These are phyloP conservation scores for Sporisorium reilianum DNA, from an alignment of 1,284 basidiomycete species.

Conservation along the genomic window DNA sequence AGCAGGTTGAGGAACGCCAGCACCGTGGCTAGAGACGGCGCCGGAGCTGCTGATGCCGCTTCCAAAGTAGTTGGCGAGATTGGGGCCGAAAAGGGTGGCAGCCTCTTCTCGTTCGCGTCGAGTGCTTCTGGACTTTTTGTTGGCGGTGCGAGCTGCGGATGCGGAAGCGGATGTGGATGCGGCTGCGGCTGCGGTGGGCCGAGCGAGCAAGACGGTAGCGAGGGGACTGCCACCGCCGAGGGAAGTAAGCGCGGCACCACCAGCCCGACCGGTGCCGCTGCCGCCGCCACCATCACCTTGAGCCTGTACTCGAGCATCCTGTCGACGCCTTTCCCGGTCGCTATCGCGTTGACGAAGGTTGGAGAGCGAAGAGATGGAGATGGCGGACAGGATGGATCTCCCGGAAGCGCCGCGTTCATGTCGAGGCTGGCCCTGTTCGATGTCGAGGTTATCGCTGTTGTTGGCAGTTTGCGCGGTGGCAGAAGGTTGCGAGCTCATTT, in stretches of 20 bases:
- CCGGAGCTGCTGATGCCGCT: slow-evolving; percentile 54
- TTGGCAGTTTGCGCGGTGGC: neutral
- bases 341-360: slow-evolving; percentile 49
- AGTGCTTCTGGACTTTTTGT: slow-evolving; percentile 34
- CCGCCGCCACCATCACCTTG: slow-evolving; percentile 1
- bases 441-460: slow-evolving; percentile 15
- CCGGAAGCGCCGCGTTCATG: slow-evolving; percentile 44
- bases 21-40: slow-evolving; percentile 39
- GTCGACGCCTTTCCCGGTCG: slow-evolving; percentile 40
- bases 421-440: slow-evolving; percentile 24
- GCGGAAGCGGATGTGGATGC: no score
- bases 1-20: slow-evolving; percentile 26
- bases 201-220: slow-evolving; percentile 21
- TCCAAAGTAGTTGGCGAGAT: slow-evolving; percentile 62
- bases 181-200: neutral
- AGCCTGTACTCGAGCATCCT: slow-evolving; percentile 21
- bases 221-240: slow-evolving; percentile 20
- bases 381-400: slow-evolving; percentile 47
- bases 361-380: slow-evolving; percentile 39
- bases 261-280: no score
- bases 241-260: neutral
- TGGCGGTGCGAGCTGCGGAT: slow-evolving; percentile 17
- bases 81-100: slow-evolving; percentile 61
- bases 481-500: slow-evolving; percentile 25
- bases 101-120: slow-evolving; percentile 58